Base-by-base conservation (phyloP, 2,329 filamentous ascomycete species). In the Aspergillus tamarii region DNA sequence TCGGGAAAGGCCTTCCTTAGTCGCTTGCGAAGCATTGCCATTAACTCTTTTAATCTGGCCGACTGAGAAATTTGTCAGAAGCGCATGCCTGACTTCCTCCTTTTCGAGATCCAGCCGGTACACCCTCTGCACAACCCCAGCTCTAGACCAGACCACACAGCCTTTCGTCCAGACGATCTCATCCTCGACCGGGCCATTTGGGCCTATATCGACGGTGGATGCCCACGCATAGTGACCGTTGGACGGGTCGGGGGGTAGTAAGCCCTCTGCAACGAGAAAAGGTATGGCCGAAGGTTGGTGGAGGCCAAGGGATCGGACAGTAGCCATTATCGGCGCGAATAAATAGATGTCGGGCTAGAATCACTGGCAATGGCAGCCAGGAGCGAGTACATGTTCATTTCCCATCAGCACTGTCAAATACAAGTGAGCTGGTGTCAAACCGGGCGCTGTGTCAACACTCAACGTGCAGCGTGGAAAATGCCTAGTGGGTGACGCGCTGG, bases 51-150 rank as follows among this genome's bases (percentile, higher is more conserved):
- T 73, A 46, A 66, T 67, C 46, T 71, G 69, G n/a, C 67, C 70
- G 23, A 83, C 81, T 1, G 90, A 89, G 72, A 99, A 98, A 71
- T 88, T 89, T 48, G 94, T 93, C 67, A 98, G 85, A 45, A 98
- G 81, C 21, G 93, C 94, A 76, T 97, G 92, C n/a, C 87, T 86
- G 64, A 99, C 89, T 32, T 88, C 84, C 77, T 98, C 93, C 69
- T 93, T 91, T 77, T 98, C 94, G 26, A 93, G 83, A 64, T 93
- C 88, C 77, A 98, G 94, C 66, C 88, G 90, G 81, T 94, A 97
- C 58, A 91, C 87, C 77, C 94, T 93, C 72, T 92, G 91, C 66
- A 98, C 90, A 63, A 94, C 84, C 62, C 91, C 91, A 54, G 92
- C 93, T 63, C 93, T 88, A 45, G 92, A 96, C 94, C 94, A 99